Evolutionary conservation across 2,329 filamentous ascomycete genomes (phyloP), one percentile per base, ranked within the genome.

Genomic region (Curvularia lunata): DNA sequence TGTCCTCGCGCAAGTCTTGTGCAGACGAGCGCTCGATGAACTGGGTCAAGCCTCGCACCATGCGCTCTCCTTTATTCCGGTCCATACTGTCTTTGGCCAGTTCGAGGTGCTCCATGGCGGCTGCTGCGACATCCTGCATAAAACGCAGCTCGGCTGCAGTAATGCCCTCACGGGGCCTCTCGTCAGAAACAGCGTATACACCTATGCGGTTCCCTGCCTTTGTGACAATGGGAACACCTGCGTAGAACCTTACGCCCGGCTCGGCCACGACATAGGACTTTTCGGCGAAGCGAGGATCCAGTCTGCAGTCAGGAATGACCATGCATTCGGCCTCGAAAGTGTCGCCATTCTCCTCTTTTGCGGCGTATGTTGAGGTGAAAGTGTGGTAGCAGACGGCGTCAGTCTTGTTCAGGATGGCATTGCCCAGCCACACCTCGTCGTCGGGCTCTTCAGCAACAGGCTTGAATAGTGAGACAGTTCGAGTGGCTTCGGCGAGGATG

Each of bases 401-500:
- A 41, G 56, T 59, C 48, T 66, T 65, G 48, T 68, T 64, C 23
- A 75, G 60, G n/a, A 73, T 68, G 30, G 68, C 64, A 27, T 71
- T 68, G 54, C 73, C 73, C 32, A 72, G 65, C 72, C 69, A 76
- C 8, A 72, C 62, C 30, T 71, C 65, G 61, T 71, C 66, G 3
- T 63, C 63, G 8, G 65, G 58, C 25, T 54, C 46, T 45, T 67
- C 67, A 8, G 61, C 64, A 43, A 63, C 61, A 12, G 70, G 61
- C 10, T 64, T 62, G 56, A 70, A 68, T 19, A 78, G 68, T 12
- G 75, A 75, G 25, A 75, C 63, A 4, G 71, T 74, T 42, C 66
- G 67, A 13, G 75, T 78, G 28, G 75, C 75, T 61, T 78, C 76
- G 40, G 74, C 74, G 41, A 78, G 70, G 43, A 78, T 74, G 61